These are phyloP conservation scores for Yueomyces sp. DNA, from an alignment of 805 yeast genomes.

Conservation along the genomic window DNA sequence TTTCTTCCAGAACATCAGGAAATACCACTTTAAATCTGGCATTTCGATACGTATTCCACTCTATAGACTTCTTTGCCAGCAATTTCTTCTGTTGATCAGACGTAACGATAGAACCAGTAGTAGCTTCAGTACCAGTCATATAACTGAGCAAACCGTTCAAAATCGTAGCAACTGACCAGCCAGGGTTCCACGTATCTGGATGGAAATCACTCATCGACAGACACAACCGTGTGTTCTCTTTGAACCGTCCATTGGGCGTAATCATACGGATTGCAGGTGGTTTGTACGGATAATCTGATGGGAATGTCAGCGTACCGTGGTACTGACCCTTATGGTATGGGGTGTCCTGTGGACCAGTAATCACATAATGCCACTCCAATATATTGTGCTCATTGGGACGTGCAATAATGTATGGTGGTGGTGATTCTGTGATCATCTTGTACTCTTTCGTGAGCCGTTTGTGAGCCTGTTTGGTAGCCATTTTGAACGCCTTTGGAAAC, in stretches of 20 bases:
- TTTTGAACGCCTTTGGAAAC: constrained; percentile 3
- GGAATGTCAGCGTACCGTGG: constrained; percentile 78
- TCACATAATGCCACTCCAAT: constrained; percentile 85
- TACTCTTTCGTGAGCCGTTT: constrained; percentile 64
- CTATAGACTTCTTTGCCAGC: constrained; percentile 46
- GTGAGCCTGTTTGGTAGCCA: constrained; percentile 34
- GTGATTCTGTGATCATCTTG: constrained; percentile 58
- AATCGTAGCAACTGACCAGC: constrained; percentile 88
- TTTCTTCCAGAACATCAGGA: constrained; percentile 43
- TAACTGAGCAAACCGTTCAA: constrained; percentile 78
- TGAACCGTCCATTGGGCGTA: constrained; percentile 84
- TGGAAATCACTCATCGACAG: constrained; percentile 90
- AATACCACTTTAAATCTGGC: constrained; percentile 48
- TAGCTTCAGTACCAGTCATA: constrained; percentile 78
- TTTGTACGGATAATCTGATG: constrained; percentile 76
- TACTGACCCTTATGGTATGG: constrained; percentile 81
- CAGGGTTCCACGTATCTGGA: constrained; percentile 93
- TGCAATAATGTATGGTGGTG: constrained; percentile 76
- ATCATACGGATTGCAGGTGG: constrained; percentile 85
- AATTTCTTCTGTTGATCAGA: constrained; percentile 41
- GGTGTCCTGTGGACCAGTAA: constrained; percentile 84
- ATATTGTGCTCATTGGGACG: constrained; percentile 81
- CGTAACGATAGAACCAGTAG: constrained; percentile 71
- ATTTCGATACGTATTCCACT: constrained; percentile 46
- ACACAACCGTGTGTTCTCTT: constrained; percentile 70